phyloP scores from a whole-genome alignment of 2,329 filamentous ascomycete genomes.

The Fusarium nanum region DNA sequence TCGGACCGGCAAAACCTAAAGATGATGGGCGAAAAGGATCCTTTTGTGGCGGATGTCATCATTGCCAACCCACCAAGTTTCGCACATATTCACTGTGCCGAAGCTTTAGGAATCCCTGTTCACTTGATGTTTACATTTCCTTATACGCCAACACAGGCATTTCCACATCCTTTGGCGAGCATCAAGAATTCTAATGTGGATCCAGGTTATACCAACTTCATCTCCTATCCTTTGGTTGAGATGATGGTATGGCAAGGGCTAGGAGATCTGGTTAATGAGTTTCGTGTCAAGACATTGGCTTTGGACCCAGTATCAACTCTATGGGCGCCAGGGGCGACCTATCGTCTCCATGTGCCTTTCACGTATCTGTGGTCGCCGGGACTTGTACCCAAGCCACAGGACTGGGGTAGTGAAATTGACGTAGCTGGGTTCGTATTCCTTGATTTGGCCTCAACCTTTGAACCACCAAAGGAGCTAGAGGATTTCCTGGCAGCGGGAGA shows the following conservation, averaged over 20 bases:
- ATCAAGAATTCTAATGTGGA: conserved; percentile 80
- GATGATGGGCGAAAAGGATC: conserved; percentile 71
- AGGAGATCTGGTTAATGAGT: conserved; percentile 81
- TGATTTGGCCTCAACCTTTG: conserved; percentile 71
- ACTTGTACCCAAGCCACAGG: conserved; percentile 73
- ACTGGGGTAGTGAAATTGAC: conserved; percentile 77
- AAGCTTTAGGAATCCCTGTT: conserved; percentile 79
- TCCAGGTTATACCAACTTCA: conserved; percentile 79
- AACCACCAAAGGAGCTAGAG: conserved; percentile 66
- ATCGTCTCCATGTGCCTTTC: conserved; percentile 78
- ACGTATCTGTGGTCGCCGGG: conserved; percentile 79
- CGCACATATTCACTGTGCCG: conserved; percentile 82
- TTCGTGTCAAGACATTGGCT: conserved; percentile 74
- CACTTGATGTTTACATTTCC: conserved; percentile 93
- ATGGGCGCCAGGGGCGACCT: conserved; percentile 80
- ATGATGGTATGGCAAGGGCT: conserved; percentile 93
- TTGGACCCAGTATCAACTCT: conserved; percentile 80
- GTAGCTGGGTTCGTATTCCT: conserved; percentile 84
- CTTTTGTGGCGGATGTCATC: conserved; percentile 81
- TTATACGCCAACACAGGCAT: conserved; percentile 79
- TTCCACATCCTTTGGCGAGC: conserved; percentile 81
- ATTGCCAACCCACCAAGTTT: conserved; percentile 86
- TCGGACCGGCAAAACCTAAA: conserved; percentile 69
- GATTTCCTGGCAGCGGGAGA: conserved; percentile 68
- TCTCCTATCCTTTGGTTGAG: conserved; percentile 83